Conservation (phyloP, 345 rosid species). For the Hevea brasiliensis region DNA sequence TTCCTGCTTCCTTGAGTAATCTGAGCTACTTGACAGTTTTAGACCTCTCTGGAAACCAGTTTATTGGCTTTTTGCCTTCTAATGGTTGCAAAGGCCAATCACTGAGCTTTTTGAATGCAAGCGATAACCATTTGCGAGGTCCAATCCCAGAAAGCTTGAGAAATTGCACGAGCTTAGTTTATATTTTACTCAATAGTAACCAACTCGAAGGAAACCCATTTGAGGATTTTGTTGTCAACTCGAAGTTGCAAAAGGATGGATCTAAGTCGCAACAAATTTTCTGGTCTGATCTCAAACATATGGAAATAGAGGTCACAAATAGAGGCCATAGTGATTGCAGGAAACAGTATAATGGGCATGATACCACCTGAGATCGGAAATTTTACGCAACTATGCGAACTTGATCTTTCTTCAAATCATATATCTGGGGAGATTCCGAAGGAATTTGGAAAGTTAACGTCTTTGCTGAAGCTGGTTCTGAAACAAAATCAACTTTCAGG, state of each 20-base stretch:
- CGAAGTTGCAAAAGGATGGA: conserved; percentile 11
- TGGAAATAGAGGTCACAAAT: conserved; percentile 13
- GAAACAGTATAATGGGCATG: conserved; percentile 27
- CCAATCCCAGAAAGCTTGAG: conserved; percentile 33
- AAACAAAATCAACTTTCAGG: conserved; percentile 23
- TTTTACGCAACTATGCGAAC: conserved; percentile 12
- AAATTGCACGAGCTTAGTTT: conserved; percentile 26
- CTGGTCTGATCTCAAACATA: conserved; percentile 25
- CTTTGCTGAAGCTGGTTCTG: neutral
- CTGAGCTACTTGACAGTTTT: too few species aligned
- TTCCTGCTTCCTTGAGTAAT: too few species aligned
- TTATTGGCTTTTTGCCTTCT: conserved; percentile 19
- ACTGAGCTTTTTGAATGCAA: neutral
- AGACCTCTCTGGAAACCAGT: neutral
- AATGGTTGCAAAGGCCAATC: conserved; percentile 7
- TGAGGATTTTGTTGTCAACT: conserved; percentile 32
- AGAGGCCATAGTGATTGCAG: conserved; percentile 6
- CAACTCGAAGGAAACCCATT: conserved; percentile 28
- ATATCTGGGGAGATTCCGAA: conserved; percentile 33
- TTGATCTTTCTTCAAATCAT: conserved; percentile 43
- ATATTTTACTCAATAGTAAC: conserved; percentile 31
- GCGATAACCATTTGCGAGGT: conserved; percentile 22
- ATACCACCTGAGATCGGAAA: conserved; percentile 38
- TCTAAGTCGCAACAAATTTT: conserved; percentile 29
- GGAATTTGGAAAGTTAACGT: conserved; percentile 30